phyloP scores from a whole-genome alignment of 1,284 basidiomycete genomes.

The Sporisorium sorghi region DNA sequence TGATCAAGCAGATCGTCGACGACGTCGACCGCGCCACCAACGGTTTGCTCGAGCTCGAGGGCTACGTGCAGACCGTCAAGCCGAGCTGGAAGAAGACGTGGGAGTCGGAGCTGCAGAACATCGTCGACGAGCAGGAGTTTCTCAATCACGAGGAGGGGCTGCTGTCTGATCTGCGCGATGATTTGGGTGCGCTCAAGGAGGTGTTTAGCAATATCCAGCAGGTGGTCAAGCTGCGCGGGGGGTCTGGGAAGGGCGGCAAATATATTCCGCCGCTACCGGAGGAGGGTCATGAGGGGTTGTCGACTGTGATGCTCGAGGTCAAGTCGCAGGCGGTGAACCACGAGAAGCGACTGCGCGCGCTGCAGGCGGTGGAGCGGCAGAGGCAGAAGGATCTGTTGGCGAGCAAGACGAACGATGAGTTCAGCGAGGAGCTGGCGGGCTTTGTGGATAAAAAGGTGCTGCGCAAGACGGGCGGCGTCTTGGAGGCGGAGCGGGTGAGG shows the following conservation, averaged over 20 bases:
- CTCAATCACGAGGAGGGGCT: slow-evolving; percentile 72
- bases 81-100: slow-evolving; percentile 99
- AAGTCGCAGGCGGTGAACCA: slow-evolving; percentile 66
- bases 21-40: slow-evolving; percentile 79
- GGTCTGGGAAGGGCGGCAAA: slow-evolving; percentile 40
- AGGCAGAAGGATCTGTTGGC: slow-evolving; percentile 59
- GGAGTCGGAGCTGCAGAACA: slow-evolving; percentile 93
- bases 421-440: slow-evolving; percentile 64
- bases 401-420: slow-evolving; percentile 61
- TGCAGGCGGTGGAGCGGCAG: slow-evolving; percentile 65
- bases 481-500: slow-evolving; percentile 64
- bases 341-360: slow-evolving; percentile 65
- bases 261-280: slow-evolving; percentile 67
- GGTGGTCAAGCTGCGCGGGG: slow-evolving; percentile 65
- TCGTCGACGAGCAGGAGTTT: slow-evolving; percentile 97
- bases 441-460: slow-evolving; percentile 67
- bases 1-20: slow-evolving; percentile 80
- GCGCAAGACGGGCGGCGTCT: slow-evolving; percentile 64
- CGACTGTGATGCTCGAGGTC: slow-evolving; percentile 68
- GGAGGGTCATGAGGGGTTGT: slow-evolving; percentile 64
- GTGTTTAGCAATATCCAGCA: slow-evolving; percentile 68
- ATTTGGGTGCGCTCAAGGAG: slow-evolving; percentile 61
- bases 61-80: slow-evolving; percentile 88
- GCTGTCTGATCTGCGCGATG: slow-evolving; percentile 64
- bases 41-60: slow-evolving; percentile 82